phyloP scores from a whole-genome alignment of 768 basidiomycete genomes.

The Lentinula sp. region DNA sequence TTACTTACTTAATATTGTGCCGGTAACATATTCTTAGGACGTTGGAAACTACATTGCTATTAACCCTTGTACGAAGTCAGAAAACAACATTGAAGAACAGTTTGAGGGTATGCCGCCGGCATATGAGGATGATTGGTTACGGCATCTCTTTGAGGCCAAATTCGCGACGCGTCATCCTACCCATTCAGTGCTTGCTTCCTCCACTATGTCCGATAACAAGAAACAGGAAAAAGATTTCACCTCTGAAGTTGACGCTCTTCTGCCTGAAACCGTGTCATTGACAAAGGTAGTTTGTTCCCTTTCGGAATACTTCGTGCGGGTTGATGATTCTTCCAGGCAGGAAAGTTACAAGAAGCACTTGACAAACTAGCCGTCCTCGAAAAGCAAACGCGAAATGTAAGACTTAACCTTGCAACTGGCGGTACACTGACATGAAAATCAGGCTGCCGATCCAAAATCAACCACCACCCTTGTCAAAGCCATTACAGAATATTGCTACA shows the following conservation, averaged over 20 bases:
- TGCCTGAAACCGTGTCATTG: constrained; percentile 61
- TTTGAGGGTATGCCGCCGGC: constrained; percentile 1
- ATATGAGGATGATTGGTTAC: constrained; percentile 34
- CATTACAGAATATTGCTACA: constrained; percentile 65
- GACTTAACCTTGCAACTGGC: constrained; percentile 14
- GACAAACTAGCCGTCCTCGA: constrained; percentile 88
- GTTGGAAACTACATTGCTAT: not conserved
- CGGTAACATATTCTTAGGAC: not conserved
- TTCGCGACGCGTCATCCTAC: constrained; percentile 56
- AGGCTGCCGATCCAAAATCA: constrained; percentile 93
- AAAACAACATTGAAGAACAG: not conserved
- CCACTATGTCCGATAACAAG: constrained; percentile 72
- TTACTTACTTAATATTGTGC: constrained; percentile 25
- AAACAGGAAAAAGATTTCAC: constrained; percentile 87
- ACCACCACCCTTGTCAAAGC: constrained; percentile 82
- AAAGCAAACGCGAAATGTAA: constrained; percentile 94
- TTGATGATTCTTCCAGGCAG: constrained; percentile 43
- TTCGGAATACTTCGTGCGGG: constrained; percentile 7
- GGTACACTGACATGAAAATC: constrained; percentile 4
- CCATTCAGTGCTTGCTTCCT: constrained; percentile 14
- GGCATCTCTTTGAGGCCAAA: constrained; percentile 18
- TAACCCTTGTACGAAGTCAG: not conserved
- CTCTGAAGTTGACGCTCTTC: constrained; percentile 68
- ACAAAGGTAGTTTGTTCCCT: constrained; percentile 53
- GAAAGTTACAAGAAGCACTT: constrained; percentile 77